Percentiles rank a stretch among this genome's conserved stretches.
phyloP scores from a whole-genome alignment of 805 yeast species.

The Starmerella gropengiesseri region DNA sequence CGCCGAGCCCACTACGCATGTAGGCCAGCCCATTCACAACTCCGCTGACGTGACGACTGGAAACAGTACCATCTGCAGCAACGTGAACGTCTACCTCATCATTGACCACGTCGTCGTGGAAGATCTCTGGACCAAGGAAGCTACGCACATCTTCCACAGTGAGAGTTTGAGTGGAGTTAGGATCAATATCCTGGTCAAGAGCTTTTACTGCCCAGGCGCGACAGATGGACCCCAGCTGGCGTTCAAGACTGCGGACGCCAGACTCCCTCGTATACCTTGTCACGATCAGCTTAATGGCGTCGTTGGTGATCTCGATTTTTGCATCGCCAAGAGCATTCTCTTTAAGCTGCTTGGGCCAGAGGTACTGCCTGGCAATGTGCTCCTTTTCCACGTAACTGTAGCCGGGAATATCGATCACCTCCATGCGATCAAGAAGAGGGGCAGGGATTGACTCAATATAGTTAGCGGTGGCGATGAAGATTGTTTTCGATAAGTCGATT shows the following conservation, averaged over 20 bases:
- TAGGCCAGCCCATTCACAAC: conserved; percentile 82
- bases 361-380: conserved; percentile 54
- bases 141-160: conserved; percentile 45
- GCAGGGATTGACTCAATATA: conserved; percentile 58
- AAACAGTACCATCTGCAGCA: conserved; percentile 23
- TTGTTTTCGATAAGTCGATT: conserved; percentile 65
- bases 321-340: conserved; percentile 50
- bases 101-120: conserved; percentile 32
- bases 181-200: conserved; percentile 20
- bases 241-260: conserved; percentile 72
- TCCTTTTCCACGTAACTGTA: conserved; percentile 70
- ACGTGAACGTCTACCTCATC: conserved; percentile 32
- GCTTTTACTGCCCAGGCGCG: conserved; percentile 61
- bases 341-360: conserved; percentile 63
- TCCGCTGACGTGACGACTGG: conserved; percentile 46
- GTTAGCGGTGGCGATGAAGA: conserved; percentile 81
- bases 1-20: conserved; percentile 78
- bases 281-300: conserved; percentile 51
- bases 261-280: conserved; percentile 70
- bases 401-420: conserved; percentile 65
- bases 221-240: conserved; percentile 64
- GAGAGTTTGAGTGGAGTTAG: conserved; percentile 11
- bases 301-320: conserved; percentile 39
- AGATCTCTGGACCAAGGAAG: conserved; percentile 58
- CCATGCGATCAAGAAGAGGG: conserved; percentile 77